Percentiles rank a stretch among this genome's conserved stretches.
Conservation (phyloP, 345 rosid species). For the Dipteronia sinensis region DNA sequence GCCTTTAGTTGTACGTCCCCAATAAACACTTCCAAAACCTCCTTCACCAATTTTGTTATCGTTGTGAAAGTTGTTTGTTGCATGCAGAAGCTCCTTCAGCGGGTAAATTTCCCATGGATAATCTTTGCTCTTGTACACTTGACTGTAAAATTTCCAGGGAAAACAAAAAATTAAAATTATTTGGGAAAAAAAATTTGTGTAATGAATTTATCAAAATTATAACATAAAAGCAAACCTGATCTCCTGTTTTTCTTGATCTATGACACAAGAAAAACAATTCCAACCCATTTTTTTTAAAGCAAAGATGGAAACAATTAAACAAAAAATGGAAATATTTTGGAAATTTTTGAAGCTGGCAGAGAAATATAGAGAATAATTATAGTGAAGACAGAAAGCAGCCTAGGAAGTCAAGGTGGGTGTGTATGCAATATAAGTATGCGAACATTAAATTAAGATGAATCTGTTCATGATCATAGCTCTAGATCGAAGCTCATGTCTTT, state of each 20-base stretch:
- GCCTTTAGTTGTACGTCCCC: constrained; percentile 73
- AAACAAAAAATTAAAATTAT: not conserved
- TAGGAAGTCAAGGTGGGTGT: constrained; percentile 34
- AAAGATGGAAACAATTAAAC: not conserved
- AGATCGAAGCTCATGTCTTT: constrained; percentile 7
- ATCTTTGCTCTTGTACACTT: constrained; percentile 29
- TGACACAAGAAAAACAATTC: constrained; percentile 29
- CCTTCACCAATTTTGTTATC: constrained; percentile 79
- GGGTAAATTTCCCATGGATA: constrained; percentile 62
- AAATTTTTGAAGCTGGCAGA: constrained; percentile 8
- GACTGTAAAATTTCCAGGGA: constrained; percentile 13
- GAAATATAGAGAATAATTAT: not conserved
- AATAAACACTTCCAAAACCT: constrained; percentile 67
- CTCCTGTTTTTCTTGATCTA: constrained; percentile 15
- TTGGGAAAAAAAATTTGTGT: not conserved
- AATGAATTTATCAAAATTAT: not conserved
- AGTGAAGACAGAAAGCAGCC: constrained; percentile 37
- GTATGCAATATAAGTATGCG: not conserved
- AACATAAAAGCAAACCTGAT: constrained; percentile 17
- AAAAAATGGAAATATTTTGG: not conserved
- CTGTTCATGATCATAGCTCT: not conserved
- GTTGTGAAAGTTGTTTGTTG: constrained; percentile 63
- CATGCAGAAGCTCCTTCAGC: constrained; percentile 58
- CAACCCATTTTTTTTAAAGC: constrained; percentile 20
- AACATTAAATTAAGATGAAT: constrained; percentile 3